Percentiles rank a stretch among this genome's conserved stretches.
These are phyloP conservation scores for Apiospora koreana DNA, from an alignment of 2,329 filamentous ascomycete species.

Conservation along the genomic window DNA sequence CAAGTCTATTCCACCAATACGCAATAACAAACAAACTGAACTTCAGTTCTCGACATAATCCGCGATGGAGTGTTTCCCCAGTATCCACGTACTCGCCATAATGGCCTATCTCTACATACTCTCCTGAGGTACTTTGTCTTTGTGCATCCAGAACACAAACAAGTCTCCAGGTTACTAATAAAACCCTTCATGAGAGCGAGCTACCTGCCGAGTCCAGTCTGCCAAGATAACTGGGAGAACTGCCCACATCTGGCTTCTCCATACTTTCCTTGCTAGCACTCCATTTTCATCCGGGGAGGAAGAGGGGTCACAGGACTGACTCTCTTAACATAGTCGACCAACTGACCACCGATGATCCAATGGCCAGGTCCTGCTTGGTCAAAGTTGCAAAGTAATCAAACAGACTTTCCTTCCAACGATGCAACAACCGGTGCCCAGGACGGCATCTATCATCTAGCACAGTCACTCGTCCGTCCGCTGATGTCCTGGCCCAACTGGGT, in stretches of 20 bases:
- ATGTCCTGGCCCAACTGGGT: neutral
- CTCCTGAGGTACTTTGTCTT: neutral
- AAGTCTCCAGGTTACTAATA: neutral
- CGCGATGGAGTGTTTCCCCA: neutral
- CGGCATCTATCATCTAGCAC: neutral
- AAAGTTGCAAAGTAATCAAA: neutral
- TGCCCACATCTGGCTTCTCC: neutral
- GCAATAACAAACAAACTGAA: neutral
- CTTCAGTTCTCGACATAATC: neutral
- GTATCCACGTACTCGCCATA: neutral
- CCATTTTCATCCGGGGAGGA: neutral
- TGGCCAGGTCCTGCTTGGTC: neutral
- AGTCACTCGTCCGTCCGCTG: neutral
- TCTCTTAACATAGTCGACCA: neutral
- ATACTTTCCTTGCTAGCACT: neutral
- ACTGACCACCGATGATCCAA: neutral
- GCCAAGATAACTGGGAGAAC: neutral
- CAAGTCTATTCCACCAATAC: conserved; percentile 1
- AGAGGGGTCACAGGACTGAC: neutral
- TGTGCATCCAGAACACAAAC: neutral
- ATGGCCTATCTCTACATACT: neutral
- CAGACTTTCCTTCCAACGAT: neutral
- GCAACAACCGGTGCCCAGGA: neutral
- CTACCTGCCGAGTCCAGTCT: neutral
- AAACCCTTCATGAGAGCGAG: neutral